Conservation (phyloP, 2,329 filamentous ascomycete species). For the Tolypocladium cylindrosporum region DNA sequence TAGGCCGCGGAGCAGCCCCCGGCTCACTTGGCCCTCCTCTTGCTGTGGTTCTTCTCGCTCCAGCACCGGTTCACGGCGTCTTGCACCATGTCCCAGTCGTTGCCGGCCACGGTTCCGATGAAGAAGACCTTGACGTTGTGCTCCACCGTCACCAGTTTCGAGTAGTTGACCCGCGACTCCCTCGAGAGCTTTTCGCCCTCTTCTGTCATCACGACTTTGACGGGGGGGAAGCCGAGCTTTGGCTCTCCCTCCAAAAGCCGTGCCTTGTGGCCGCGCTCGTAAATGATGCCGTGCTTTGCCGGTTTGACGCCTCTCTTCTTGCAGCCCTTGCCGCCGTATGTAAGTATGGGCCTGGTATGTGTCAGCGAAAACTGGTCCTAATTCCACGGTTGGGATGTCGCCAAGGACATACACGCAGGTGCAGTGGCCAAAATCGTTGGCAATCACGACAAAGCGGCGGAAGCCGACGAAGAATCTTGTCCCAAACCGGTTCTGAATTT, state of each 20-base stretch:
- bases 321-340: constrained; percentile 42
- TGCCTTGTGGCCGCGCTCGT: constrained; percentile 24
- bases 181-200: constrained; percentile 33
- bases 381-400: not conserved
- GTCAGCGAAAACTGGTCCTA: not conserved
- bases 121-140: constrained; percentile 50
- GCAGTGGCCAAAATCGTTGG: constrained; percentile 40
- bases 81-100: constrained; percentile 30
- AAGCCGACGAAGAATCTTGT: constrained; percentile 37
- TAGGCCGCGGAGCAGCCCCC: not conserved
- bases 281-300: constrained; percentile 42
- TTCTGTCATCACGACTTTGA: constrained; percentile 32
- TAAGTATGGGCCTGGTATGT: constrained; percentile 38
- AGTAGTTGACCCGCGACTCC: constrained; percentile 48
- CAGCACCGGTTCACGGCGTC: constrained; percentile 40
- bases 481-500: constrained; percentile 22
- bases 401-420: constrained; percentile 38
- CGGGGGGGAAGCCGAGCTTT: constrained; percentile 34
- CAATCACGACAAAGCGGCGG: constrained; percentile 45
- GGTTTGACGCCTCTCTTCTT: constrained; percentile 42
- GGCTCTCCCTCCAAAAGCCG: constrained; percentile 30
- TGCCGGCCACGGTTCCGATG: constrained; percentile 34
- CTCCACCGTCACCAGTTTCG: constrained; percentile 44
- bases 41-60: constrained; percentile 31
- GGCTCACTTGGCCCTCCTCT: constrained; percentile 14